Base-by-base conservation (phyloP, 768 basidiomycete species). In the Russula ochroleuca region DNA sequence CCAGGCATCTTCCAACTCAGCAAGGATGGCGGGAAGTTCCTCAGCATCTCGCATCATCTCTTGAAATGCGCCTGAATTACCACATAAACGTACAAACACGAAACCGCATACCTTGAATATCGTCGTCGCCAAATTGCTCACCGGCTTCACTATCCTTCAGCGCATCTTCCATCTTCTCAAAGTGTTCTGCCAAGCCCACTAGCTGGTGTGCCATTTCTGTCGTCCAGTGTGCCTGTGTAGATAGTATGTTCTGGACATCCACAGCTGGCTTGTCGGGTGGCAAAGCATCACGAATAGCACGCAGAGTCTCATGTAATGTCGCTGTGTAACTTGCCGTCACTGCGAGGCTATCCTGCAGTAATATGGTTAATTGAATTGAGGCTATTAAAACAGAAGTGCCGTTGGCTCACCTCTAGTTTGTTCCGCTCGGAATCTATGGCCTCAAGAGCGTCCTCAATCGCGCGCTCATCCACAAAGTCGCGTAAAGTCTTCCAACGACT, bases 391-490 rank as follows among this genome's bases (percentile, higher is more conserved):
- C 31, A 15, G n/a, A 57, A 33, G 35, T 15, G 7, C 21, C 25
- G 17, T 19, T 48, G 14, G 76, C 85, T 60, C 65, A 90, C 90
- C 62, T 93, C 90, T 41, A 93, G 75, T 35, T 78, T 77, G 65
- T 76, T 78, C 53, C 90, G 78, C 60, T 92, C 88, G 60, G 76
- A 80, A 69, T 94, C 92, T 53, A 93, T 83, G 1, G 78, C 79
- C 59, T 93, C 92, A 51, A 88, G 71, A 21, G 85, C 79, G 65
- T 90, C 87, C 58, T 94, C 92, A 41, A 93, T 85, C 8, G 85
- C 87, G 35, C 85, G 80, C 68, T 94, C 92, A 68, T 92, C 89
- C 40, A 92, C 88, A 72, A 94, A 93, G 71, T 93, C 90, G 38
- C 92, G 82, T 38, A 93, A 71, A 0, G 87, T 89, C 78, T 91